Evolutionary conservation across 2,329 filamentous ascomycete species (phyloP).

Genomic region (Talaromyces sp.): DNA sequence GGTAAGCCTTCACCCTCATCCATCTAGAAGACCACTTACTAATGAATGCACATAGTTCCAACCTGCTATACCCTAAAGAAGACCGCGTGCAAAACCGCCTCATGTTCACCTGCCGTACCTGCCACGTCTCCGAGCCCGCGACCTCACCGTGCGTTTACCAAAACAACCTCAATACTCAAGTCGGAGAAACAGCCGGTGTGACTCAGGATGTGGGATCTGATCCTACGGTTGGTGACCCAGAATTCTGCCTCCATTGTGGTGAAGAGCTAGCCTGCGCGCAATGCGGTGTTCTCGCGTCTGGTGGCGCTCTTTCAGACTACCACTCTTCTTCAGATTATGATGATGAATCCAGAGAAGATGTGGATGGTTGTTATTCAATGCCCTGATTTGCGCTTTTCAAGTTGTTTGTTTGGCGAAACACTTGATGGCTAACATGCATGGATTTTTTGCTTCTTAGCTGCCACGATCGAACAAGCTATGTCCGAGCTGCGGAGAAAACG

Average conservation of each 20-base stretch:
- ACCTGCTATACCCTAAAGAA: conserved; percentile 97
- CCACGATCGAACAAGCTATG: conserved; percentile 84
- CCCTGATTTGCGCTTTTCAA: conserved; percentile 16
- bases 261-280: conserved; percentile 54
- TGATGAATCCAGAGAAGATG: conserved; percentile 14
- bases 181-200: conserved; percentile 93
- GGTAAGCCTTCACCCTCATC: conserved; percentile 48
- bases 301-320: conserved; percentile 5
- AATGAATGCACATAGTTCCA: conserved; percentile 59
- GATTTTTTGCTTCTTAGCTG: conserved; percentile 58
- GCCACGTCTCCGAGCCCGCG: conserved; percentile 84
- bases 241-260: conserved; percentile 58
- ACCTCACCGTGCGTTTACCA: conserved; percentile 90
- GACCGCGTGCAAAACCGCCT: conserved; percentile 78
- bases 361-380: conserved; percentile 10
- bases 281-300: conserved; percentile 44
- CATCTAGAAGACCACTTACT: neutral
- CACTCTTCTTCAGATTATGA: neutral
- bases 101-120: conserved; percentile 94
- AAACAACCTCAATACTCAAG: conserved; percentile 85
- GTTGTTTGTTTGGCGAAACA: conserved; percentile 9
- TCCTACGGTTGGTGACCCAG: conserved; percentile 84
- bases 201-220: conserved; percentile 96
- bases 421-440: conserved; percentile 23
- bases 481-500: conserved; percentile 76